Percentiles rank a stretch among this genome's conserved stretches.
Evolutionary conservation across 148 eudicot species (phyloP).

Genomic region (Silene uniflora): DNA sequence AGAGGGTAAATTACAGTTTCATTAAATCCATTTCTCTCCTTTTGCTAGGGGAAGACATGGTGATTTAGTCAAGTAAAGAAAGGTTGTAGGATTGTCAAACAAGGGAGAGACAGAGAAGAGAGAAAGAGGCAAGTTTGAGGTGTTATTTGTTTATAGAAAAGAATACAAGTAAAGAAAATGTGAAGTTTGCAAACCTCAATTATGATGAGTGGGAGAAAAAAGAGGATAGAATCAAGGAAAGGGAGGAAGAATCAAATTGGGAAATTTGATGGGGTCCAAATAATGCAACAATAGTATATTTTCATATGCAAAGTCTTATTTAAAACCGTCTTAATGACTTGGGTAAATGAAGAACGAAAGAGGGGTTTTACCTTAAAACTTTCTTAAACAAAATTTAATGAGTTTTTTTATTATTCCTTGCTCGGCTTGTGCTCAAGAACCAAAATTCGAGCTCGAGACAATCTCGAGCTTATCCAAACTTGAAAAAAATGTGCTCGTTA

Average conservation of each 20-base stretch:
- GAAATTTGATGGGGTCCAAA: slow-evolving; percentile 13
- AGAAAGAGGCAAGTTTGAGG: background rate
- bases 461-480: too few species aligned
- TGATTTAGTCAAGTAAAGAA: background rate
- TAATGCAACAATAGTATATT: background rate
- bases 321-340: too few species aligned
- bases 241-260: background rate
- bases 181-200: slow-evolving; percentile 21
- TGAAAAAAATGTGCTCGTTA: too few species aligned
- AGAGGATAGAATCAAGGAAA: slow-evolving; percentile 2
- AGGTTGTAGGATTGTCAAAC: slow-evolving; percentile 6
- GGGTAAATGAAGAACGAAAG: too few species aligned
- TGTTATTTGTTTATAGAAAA: slow-evolving; percentile 3
- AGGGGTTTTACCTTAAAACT: too few species aligned
- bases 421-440: too few species aligned
- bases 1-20: slow-evolving; percentile 58
- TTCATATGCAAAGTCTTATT: too few species aligned
- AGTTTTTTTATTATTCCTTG: too few species aligned
- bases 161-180: slow-evolving; percentile 22
- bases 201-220: slow-evolving; percentile 13
- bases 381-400: too few species aligned
- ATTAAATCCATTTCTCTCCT: slow-evolving; percentile 95
- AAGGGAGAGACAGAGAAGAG: slow-evolving; percentile 8
- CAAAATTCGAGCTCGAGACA: too few species aligned
- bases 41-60: slow-evolving; percentile 96